phyloP scores from a whole-genome alignment of 2,329 filamentous ascomycete genomes.

The Cercospora zeina region DNA sequence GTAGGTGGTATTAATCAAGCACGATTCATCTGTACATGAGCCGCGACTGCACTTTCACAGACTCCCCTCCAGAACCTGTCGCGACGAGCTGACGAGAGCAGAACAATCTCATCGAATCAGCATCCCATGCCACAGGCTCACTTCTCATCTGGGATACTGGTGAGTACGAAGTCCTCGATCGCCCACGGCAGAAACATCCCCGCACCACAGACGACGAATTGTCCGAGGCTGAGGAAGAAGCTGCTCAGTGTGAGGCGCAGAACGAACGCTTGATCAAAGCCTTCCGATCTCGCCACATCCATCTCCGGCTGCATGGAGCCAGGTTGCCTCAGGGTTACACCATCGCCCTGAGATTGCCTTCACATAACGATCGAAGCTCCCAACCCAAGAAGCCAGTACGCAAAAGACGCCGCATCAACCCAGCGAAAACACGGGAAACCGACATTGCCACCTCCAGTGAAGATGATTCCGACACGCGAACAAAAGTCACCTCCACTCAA shows the following conservation, averaged over 20 bases:
- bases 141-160: slow-evolving; percentile 51
- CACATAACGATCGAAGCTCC: slow-evolving; percentile 37
- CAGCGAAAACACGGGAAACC: slow-evolving; percentile 19
- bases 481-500: neutral
- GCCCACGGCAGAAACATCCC: slow-evolving; percentile 27
- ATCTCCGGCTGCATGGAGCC: slow-evolving; percentile 46
- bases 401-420: slow-evolving; percentile 35
- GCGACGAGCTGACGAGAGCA: slow-evolving; percentile 29
- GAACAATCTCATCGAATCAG: slow-evolving; percentile 50
- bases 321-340: slow-evolving; percentile 45
- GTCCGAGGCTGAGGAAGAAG: slow-evolving; percentile 34
- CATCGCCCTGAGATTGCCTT: slow-evolving; percentile 44
- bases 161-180: slow-evolving; percentile 45
- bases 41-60: neutral
- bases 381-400: slow-evolving; percentile 35
- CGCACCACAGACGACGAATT: slow-evolving; percentile 40
- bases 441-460: slow-evolving; percentile 18
- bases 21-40: neutral
- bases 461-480: slow-evolving; percentile 26
- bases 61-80: neutral
- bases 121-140: slow-evolving; percentile 46
- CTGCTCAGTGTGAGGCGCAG: slow-evolving; percentile 27
- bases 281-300: slow-evolving; percentile 45
- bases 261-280: slow-evolving; percentile 44
- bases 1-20: slow-evolving; percentile 29